Evolutionary conservation across 2,329 filamentous ascomycete species (phyloP), one percentile per base, ranked within the genome.

Genomic region (Zymoseptoria pseudotritici): DNA sequence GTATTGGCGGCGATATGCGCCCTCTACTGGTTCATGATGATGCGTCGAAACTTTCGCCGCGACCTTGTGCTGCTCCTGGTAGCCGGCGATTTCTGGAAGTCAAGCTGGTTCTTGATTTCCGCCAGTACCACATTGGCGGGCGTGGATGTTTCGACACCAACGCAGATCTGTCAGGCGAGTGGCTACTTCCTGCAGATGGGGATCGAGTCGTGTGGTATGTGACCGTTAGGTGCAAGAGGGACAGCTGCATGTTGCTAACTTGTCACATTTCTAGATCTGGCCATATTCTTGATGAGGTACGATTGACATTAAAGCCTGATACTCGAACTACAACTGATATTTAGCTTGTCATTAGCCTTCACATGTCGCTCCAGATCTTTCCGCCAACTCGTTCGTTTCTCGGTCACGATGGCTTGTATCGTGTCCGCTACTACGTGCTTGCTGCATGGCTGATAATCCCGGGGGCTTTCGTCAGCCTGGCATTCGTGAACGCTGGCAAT

Each of bases 51-150:
- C 63, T 92, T 91, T 72, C 83, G 89, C 53, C 87, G 91, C 71
- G 84, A 87, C 63, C 80, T 93, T 58, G 87, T 93, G 59, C 84
- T 92, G 80, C 74, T 91, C 49, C 77, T 92, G 13, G 85, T 93
- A 53, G 80, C 85, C 62, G 87, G 86, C 66, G 88, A 91, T 72
- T 81, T 89, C 69, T 82, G 86, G 73, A 89, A 89, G 72, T 82
- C 85, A 2, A 70, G 85, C 2, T 90, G 85, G 82, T 85, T 87
- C 62, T 79, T 90, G 62, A 73, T 89, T 50, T 87, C 86, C 65
- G 82, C 87, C 0, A 75, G 84, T 2, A 80, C 85, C 20, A 81
- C 82, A 20, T 80, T 91, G 36, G 71, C 73, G 1, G 71, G 72
- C 4, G 83, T 84, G 19, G 53, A 56, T n/a, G 36, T 60, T n/a